Conservation (phyloP, 768 basidiomycete genomes). For the Boletus subparvulus region DNA sequence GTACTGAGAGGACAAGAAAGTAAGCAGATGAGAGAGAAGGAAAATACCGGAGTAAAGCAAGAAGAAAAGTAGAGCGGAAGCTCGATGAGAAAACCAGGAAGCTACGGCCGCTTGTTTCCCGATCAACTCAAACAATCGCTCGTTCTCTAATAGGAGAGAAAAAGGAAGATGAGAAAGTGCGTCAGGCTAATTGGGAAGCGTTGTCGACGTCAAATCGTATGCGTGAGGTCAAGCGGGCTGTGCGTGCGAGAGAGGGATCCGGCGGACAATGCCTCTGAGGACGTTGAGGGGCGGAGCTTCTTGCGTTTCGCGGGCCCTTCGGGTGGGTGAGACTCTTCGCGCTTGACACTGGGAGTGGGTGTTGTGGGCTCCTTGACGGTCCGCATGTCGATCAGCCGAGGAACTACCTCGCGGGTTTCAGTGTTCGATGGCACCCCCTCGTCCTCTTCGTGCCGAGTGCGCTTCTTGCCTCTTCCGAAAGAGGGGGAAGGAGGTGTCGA, state of each 20-base stretch:
- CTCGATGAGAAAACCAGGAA: neutral
- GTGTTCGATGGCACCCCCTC: neutral
- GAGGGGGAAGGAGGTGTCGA: conserved; percentile 13
- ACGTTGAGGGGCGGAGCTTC: conserved; percentile 6
- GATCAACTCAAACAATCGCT: conserved; percentile 1
- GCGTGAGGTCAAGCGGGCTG: conserved; percentile 2
- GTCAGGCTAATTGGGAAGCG: neutral
- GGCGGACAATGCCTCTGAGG: neutral
- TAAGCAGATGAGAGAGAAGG: neutral
- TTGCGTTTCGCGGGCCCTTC: conserved; percentile 13
- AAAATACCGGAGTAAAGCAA: neutral
- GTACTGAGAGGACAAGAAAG: neutral
- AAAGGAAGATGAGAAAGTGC: neutral
- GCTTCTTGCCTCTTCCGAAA: conserved; percentile 16
- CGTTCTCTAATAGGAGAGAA: neutral
- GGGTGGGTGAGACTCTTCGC: neutral
- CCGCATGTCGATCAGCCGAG: neutral
- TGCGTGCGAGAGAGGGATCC: conserved; percentile 1
- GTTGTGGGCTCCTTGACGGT: neutral
- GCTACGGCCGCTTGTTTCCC: conserved; percentile 5
- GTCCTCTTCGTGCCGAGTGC: conserved; percentile 11
- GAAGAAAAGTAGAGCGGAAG: neutral
- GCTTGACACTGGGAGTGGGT: neutral
- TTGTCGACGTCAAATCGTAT: neutral
- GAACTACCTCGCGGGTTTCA: neutral